Evolutionary conservation across 2,329 filamentous ascomycete genomes (phyloP).

Genomic region (Fusarium tricinctum): DNA sequence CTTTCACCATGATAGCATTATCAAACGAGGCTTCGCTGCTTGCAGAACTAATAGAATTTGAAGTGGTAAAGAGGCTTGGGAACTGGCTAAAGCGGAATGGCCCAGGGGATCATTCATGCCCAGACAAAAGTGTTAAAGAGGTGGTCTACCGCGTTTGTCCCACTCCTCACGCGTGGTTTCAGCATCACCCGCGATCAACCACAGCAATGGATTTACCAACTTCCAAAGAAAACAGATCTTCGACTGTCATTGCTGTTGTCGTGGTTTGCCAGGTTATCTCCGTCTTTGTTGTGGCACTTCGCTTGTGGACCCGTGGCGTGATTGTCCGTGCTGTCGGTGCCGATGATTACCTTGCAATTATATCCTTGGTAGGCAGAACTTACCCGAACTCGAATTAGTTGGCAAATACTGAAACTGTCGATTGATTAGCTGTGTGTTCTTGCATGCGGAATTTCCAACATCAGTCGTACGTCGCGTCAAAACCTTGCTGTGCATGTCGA

Average conservation of each 20-base stretch:
- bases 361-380: not conserved
- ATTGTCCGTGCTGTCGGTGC: not conserved
- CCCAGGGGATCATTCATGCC: not conserved
- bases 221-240: not conserved
- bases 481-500: not conserved
- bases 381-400: not conserved
- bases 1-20: not conserved
- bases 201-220: not conserved
- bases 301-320: not conserved
- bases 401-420: not conserved
- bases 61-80: not conserved
- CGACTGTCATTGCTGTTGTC: not conserved
- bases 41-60: not conserved
- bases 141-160: not conserved
- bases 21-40: not conserved
- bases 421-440: not conserved
- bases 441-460: not conserved
- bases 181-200: not conserved
- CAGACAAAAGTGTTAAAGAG: not conserved
- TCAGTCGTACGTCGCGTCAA: not conserved
- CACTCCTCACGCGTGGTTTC: not conserved
- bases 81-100: not conserved
- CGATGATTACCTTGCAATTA: not conserved
- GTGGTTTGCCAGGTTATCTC: not conserved
- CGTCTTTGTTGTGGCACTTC: not conserved